A percentile compares a stretch with the other conserved stretches of the same genome.
Conservation (phyloP, 2,329 filamentous ascomycete species). For the Microcyclospora tardicrescens region DNA sequence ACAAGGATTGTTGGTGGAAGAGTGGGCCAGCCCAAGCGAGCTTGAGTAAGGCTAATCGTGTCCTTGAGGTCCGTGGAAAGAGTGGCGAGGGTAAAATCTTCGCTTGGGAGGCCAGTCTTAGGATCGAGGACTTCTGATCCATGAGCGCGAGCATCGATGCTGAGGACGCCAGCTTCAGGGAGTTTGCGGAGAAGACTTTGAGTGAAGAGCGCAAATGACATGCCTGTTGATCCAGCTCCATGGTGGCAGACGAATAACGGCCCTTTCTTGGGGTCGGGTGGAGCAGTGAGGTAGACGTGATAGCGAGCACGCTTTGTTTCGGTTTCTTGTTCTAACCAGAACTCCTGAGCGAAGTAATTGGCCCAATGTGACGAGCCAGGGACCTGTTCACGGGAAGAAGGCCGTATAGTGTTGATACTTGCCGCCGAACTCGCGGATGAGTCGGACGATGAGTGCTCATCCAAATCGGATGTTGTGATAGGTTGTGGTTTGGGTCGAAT, state of each 20-base stretch:
- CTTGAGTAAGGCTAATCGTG: conserved; percentile 53
- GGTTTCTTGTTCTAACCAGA: conserved; percentile 50
- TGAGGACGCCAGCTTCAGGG: conserved; percentile 70
- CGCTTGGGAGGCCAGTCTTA: conserved; percentile 24
- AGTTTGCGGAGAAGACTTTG: conserved; percentile 64
- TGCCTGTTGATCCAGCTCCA: conserved; percentile 81
- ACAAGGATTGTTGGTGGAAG: conserved; percentile 70
- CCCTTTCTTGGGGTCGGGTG: conserved; percentile 44
- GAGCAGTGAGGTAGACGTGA: conserved; percentile 81
- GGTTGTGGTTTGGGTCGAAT: conserved; percentile 11
- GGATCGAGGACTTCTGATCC: conserved; percentile 50
- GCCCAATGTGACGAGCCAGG: conserved; percentile 69
- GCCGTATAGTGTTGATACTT: conserved; percentile 47
- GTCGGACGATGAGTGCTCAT: conserved; percentile 31
- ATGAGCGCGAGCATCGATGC: conserved; percentile 76
- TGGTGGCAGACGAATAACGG: conserved; percentile 91
- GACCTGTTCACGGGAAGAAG: conserved; percentile 23
- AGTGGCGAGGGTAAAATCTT: conserved; percentile 60
- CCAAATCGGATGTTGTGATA: conserved; percentile 19
- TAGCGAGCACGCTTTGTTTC: conserved; percentile 43
- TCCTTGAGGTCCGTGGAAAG: conserved; percentile 59
- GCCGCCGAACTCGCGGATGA: conserved; percentile 61
- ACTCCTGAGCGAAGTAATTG: conserved; percentile 77
- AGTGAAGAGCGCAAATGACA: conserved; percentile 77
- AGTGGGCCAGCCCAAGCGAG: conserved; percentile 56